Evolutionary conservation across 768 basidiomycete genomes (phyloP).

Genomic region (Hygrophoropsis aurantiaca): DNA sequence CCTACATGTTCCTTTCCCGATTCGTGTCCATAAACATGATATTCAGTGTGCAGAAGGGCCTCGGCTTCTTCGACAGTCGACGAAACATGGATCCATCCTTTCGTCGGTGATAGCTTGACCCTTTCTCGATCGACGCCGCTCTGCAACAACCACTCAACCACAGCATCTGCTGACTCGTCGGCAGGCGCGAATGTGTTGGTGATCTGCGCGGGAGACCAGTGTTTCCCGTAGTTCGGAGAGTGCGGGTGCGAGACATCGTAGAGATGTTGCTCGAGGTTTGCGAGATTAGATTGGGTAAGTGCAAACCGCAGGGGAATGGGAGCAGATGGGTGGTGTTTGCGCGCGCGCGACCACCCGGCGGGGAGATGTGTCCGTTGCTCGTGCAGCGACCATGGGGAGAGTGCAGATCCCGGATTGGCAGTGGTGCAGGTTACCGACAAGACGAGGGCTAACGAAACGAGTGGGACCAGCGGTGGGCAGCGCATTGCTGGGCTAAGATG

Average conservation of each 20-base stretch:
- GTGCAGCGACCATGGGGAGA: constrained; percentile 42
- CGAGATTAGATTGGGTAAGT: constrained; percentile 45
- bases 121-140: constrained; percentile 40
- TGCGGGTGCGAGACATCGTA: constrained; percentile 50
- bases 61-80: constrained; percentile 42
- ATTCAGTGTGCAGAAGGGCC: constrained; percentile 40
- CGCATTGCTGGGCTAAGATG: background rate
- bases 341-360: constrained; percentile 36
- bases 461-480: background rate
- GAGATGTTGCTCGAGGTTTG: constrained; percentile 45
- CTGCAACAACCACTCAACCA: constrained; percentile 43
- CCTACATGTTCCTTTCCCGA: constrained; percentile 38
- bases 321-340: constrained; percentile 31
- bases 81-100: constrained; percentile 40
- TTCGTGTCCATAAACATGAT: constrained; percentile 42
- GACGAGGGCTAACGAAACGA: background rate
- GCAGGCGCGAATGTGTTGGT: constrained; percentile 47
- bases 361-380: constrained; percentile 35
- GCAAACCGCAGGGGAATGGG: constrained; percentile 51
- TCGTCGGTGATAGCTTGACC: constrained; percentile 37
- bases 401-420: constrained; percentile 6
- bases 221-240: constrained; percentile 49
- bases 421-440: background rate
- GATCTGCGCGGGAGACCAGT: constrained; percentile 45
- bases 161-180: constrained; percentile 38